Evolutionary conservation across 2,329 filamentous ascomycete genomes (phyloP), one percentile per base, ranked within the genome.

Genomic region (Didymella pomorum): DNA sequence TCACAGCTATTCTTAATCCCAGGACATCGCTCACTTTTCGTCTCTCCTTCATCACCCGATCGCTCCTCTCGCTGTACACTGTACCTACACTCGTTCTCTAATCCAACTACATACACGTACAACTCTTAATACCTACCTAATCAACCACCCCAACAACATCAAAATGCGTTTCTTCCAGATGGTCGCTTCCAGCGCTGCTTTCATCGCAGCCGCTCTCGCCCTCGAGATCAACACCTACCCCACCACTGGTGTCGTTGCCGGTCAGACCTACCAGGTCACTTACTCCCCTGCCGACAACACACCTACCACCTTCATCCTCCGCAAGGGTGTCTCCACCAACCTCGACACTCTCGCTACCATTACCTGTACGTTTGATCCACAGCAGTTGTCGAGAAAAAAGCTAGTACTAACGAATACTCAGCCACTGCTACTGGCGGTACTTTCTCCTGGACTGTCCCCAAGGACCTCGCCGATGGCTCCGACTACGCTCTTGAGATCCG

Each of bases 401-500:
- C 23, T 28, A 21, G 33, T 51, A 33, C 64, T 74, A 49, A 73
- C 54, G 8, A 10, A 18, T 16, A n/a, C 3, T 44, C 50, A 79
- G 80, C 71, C 37, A 60, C 76, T 52, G 82, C 79, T 23, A 78
- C 73, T 47, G 79, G 78, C 48, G 82, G 81, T 56, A 74, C 70
- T 23, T 85, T 78, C 78, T 77, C 75, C 55, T 88, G 84, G 83
- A 84, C 78, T 16, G 82, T 83, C 5, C 71, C 75, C 37, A 71
- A 67, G 23, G 72, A 67, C 37, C 76, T 87, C 26, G 66, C 72
- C 43, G 72, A 79, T 61, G 81, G 75, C 55, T 59, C 71, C 35
- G 78, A 86, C 76, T 88, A 88, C 69, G 85, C 86, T 53, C 81
- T 88, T 57, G 75, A 86, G 72, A 86, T 89, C 75, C 71, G 67